Evolutionary conservation across 2,329 filamentous ascomycete genomes (phyloP), one percentile per base, ranked within the genome.

Genomic region (Ophiocordyceps camponoti-leonardi): DNA sequence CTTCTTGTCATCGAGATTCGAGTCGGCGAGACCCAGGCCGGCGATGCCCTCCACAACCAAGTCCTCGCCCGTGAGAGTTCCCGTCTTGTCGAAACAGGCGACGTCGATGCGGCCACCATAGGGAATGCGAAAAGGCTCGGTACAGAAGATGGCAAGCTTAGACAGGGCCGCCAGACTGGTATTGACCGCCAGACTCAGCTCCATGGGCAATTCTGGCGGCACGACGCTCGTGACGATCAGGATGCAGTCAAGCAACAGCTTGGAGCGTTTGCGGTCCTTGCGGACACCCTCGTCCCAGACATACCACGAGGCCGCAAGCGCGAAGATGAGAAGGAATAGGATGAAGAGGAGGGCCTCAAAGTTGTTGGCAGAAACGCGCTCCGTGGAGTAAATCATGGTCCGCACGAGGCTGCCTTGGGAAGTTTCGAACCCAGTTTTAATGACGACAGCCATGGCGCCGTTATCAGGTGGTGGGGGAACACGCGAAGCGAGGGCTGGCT

Each of bases 381-480:
- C 92, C 2, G 92, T 98, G 1, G 93, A 95, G 69, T 94, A 98
- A 58, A 98, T 98, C 92, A 98, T 98, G 53, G 92, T 98, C 50
- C 92, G 84, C 49, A 98, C 92, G 49, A 98, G 76, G 63, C 87
- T 95, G 51, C 92, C 92, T 66, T 98, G 93, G 47, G 90, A 96
- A 12, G 92, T 98, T 67, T 98, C 93, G 57, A 98, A 98, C 13
- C 92, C 92, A 45, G 92, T 98, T 75, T 95, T 96, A 58, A 88
- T 82, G 42, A 98, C 86, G 50, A 98, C 77, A 49, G 88, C 92
- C 71, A 96, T 77, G 33, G 88, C 92, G 45, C 92, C 92, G 55
- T 92, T 86, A 62, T 98, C 92, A 0, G 93, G 92, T 33, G 92
- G 82, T n/a, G 77, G 58, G 16, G 82, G 79, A 13, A 96, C 82